A percentile compares a stretch with the other conserved stretches of the same genome.
Evolutionary conservation across 2,329 filamentous ascomycete species (phyloP).

Genomic region (Aspergillus brasiliensis): DNA sequence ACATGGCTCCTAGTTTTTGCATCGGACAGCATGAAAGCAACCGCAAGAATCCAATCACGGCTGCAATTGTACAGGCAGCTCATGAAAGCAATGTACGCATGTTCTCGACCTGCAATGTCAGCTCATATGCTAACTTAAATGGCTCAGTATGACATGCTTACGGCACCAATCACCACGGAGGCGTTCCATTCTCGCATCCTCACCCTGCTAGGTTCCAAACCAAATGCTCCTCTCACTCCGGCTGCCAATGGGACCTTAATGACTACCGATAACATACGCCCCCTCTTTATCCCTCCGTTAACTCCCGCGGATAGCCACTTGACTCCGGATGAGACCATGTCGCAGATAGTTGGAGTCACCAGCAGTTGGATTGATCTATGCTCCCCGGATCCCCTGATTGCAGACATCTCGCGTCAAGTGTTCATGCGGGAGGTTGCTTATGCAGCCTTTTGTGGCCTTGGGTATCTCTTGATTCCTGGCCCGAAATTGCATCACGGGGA

Average conservation of each 20-base stretch:
- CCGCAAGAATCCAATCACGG: conserved; percentile 51
- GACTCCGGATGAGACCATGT: conserved; percentile 77
- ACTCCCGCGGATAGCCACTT: conserved; percentile 59
- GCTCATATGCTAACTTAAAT: not conserved
- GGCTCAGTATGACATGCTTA: conserved; percentile 66
- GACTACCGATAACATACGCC: conserved; percentile 44
- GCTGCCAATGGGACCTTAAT: conserved; percentile 42
- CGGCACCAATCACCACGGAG: conserved; percentile 62
- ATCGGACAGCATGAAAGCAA: conserved; percentile 64
- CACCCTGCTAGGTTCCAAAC: conserved; percentile 50
- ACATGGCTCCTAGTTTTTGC: conserved; percentile 54
- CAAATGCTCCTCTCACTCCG: conserved; percentile 24
- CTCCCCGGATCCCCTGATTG: conserved; percentile 78
- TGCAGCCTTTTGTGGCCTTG: conserved; percentile 90
- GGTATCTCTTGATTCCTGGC: conserved; percentile 78
- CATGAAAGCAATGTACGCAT: conserved; percentile 57
- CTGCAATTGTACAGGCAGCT: conserved; percentile 55
- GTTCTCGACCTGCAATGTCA: conserved; percentile 5
- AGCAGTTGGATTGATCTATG: conserved; percentile 92
- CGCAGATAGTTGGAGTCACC: conserved; percentile 74
- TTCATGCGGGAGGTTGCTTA: conserved; percentile 90
- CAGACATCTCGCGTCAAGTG: conserved; percentile 84
- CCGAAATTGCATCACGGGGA: conserved; percentile 67
- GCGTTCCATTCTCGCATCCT: conserved; percentile 63
- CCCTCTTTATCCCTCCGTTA: conserved; percentile 45